These are phyloP conservation scores for Spinellus fusiger DNA, from an alignment of 192 early-diverging fungal species.

Conservation along the genomic window DNA sequence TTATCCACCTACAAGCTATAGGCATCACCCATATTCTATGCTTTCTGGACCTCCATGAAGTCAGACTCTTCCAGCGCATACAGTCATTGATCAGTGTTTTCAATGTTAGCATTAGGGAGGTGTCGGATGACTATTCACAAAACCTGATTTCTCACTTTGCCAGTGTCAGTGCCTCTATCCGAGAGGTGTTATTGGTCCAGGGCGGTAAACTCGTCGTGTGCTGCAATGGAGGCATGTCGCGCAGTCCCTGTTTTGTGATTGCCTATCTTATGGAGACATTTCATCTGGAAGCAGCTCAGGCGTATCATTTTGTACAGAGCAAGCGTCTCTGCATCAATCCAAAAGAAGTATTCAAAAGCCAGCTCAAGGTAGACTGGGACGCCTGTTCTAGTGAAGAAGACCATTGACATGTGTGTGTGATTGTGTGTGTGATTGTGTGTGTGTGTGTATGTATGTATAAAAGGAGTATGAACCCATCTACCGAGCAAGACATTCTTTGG, in stretches of 20 bases:
- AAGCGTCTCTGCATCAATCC: slow-evolving; percentile 84
- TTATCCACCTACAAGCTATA: slow-evolving; percentile 41
- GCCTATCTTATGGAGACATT: slow-evolving; percentile 84
- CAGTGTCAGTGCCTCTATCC: slow-evolving; percentile 52
- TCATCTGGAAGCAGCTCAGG: slow-evolving; percentile 56
- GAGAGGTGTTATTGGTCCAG: slow-evolving; percentile 28
- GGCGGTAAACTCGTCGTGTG: slow-evolving; percentile 58
- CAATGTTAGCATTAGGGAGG: slow-evolving; percentile 61
- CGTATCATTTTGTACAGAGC: slow-evolving; percentile 82
- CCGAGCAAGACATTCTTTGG: slow-evolving; percentile 47
- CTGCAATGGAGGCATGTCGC: slow-evolving; percentile 78
- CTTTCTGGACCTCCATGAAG: slow-evolving; percentile 53
- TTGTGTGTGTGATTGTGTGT: neutral
- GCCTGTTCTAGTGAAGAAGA: no score
- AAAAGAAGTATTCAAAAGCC: slow-evolving; percentile 73
- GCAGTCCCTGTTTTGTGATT: slow-evolving; percentile 80
- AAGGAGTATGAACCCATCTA: slow-evolving; percentile 82
- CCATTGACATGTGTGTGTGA: no score
- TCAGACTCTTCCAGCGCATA: slow-evolving; percentile 9
- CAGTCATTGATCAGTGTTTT: slow-evolving; percentile 36
- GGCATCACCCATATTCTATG: slow-evolving; percentile 76
- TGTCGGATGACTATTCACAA: slow-evolving; percentile 75
- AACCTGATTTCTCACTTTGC: slow-evolving; percentile 80
- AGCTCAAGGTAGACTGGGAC: slow-evolving; percentile 56
- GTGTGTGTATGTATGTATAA: neutral